phyloP scores from a whole-genome alignment of 1,139 yeast species.

The Suhomyces taliae region DNA sequence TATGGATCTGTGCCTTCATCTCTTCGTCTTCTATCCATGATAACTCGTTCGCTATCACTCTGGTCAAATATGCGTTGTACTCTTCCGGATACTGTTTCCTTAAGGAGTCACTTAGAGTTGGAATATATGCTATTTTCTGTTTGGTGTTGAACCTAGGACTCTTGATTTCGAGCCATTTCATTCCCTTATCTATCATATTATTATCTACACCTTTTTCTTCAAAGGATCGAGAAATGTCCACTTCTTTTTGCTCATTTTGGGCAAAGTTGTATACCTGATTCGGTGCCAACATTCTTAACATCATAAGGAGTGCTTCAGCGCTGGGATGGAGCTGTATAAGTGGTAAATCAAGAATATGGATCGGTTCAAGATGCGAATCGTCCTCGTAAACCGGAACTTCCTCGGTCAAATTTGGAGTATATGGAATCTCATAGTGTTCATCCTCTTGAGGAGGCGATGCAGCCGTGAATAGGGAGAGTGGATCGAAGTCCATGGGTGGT shows the following conservation, averaged over 20 bases:
- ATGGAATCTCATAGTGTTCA: not conserved
- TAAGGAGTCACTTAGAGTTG: constrained; percentile 28
- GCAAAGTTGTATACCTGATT: constrained; percentile 58
- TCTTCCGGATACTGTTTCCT: constrained; percentile 21
- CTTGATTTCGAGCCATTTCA: constrained; percentile 41
- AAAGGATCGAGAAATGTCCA: constrained; percentile 21
- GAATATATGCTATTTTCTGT: constrained; percentile 25
- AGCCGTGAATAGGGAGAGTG: constrained; percentile 39
- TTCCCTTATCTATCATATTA: constrained; percentile 22
- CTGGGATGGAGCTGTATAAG: constrained; percentile 50
- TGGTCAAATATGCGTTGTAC: constrained; percentile 63
- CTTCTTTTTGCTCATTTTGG: constrained; percentile 17
- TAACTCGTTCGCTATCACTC: constrained; percentile 58
- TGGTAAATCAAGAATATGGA: constrained; percentile 73
- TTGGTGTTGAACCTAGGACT: constrained; percentile 35
- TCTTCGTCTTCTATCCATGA: constrained; percentile 44
- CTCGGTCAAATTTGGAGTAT: not conserved
- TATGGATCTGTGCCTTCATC: constrained; percentile 45
- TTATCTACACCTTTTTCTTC: constrained; percentile 25
- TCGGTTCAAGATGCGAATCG: constrained; percentile 30
- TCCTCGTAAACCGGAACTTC: constrained; percentile 8
- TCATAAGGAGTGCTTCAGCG: constrained; percentile 38
- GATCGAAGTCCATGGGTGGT: constrained; percentile 39
- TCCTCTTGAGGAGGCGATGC: constrained; percentile 17
- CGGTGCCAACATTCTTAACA: constrained; percentile 54